Conservation (phyloP, 139 green algal species). For the Auxenochlorella protothecoides region DNA sequence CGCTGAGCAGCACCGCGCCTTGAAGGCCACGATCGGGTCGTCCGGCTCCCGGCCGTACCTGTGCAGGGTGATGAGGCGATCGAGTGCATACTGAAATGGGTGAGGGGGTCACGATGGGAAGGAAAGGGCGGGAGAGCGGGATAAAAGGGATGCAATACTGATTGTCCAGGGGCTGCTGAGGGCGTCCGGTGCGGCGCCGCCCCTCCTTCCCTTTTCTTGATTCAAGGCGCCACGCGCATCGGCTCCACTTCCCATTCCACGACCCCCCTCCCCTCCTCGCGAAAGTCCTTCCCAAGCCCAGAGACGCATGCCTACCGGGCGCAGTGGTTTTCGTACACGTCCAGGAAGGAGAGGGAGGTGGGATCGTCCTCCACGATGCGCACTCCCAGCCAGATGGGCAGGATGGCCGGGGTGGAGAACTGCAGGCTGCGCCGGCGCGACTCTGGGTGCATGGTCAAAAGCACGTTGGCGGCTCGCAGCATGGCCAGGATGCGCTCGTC, state of each 20-base stretch:
- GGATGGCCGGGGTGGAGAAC: constrained; percentile 74
- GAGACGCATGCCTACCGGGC: constrained; percentile 20
- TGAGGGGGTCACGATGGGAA: no score
- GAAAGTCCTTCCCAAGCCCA: no score
- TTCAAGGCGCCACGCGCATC: no score
- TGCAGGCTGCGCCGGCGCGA: constrained; percentile 52
- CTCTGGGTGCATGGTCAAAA: constrained; percentile 68
- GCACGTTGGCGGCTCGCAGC: constrained; percentile 61
- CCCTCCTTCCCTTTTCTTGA: no score
- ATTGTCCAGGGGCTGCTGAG: no score
- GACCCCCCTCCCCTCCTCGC: no score
- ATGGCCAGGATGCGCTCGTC: constrained; percentile 72
- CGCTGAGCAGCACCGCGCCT: constrained; percentile 42
- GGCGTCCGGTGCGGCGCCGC: no score
- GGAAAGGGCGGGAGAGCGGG: no score
- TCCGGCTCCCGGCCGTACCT: constrained; percentile 81
- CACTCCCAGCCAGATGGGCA: constrained; percentile 34
- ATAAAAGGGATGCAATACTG: no score
- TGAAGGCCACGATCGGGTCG: constrained; percentile 83
- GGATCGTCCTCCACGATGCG: constrained; percentile 89
- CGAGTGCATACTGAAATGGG: no score
- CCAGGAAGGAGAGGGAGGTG: constrained; percentile 62
- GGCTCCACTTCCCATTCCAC: no score
- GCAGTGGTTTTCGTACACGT: constrained; percentile 93
- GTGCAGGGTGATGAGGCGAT: not conserved